phyloP scores from a whole-genome alignment of 1,284 basidiomycete genomes.

The Cryptococcus hybrid region DNA sequence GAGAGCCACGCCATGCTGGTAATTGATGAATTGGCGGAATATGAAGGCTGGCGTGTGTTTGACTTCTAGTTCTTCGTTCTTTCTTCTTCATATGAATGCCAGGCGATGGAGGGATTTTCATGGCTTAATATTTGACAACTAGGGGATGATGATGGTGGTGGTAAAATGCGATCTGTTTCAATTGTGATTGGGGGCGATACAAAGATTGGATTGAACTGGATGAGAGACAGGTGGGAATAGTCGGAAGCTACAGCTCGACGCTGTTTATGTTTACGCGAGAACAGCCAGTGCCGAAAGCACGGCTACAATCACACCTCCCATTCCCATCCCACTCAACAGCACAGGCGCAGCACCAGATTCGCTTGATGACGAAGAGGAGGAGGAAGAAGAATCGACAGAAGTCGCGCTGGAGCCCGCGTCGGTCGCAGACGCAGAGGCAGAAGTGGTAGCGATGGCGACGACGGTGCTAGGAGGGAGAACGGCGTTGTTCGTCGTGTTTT shows the following conservation, averaged over 20 bases:
- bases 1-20: no score
- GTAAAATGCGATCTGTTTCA: no score
- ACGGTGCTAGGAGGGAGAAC: conserved; percentile 56
- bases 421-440: background rate
- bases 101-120: no score
- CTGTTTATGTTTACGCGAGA: background rate
- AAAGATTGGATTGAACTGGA: no score
- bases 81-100: no score
- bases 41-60: no score
- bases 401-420: background rate
- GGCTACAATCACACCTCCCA: background rate
- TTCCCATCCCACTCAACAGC: background rate
- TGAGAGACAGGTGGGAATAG: no score
- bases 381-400: background rate
- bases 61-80: no score
- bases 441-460: conserved; percentile 10
- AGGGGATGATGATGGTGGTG: no score
- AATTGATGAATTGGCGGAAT: no score
- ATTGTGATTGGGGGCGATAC: no score
- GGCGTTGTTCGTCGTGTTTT: conserved; percentile 58
- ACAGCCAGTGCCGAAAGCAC: background rate
- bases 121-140: no score
- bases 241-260: background rate
- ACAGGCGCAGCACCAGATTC: background rate
- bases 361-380: background rate